These are phyloP conservation scores for Clonostachys solani DNA, from an alignment of 2,329 filamentous ascomycete genomes.

Conservation along the genomic window DNA sequence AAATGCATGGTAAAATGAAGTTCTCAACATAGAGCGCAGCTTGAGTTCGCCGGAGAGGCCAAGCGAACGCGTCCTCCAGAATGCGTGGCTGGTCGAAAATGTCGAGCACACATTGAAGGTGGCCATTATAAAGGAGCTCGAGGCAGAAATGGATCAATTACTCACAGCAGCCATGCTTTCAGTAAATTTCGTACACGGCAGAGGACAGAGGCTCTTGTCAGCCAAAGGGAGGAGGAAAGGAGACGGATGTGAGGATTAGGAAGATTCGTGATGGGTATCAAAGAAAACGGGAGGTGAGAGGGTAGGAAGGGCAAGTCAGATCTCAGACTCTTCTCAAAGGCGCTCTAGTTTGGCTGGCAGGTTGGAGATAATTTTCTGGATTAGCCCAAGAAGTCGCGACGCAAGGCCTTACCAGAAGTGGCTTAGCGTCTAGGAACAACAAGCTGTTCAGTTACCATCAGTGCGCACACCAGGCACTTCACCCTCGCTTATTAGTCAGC, in stretches of 20 bases:
- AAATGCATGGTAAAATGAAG: too few relatives aligned
- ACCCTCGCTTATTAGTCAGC: too few relatives aligned
- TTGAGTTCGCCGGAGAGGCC: too few relatives aligned
- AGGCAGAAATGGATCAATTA: slow-evolving; percentile 8
- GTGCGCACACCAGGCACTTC: too few relatives aligned
- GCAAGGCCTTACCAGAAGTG: neutral
- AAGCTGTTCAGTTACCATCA: too few relatives aligned
- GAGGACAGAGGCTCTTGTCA: neutral
- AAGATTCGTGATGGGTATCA: slow-evolving; percentile 3
- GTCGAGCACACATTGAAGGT: neutral
- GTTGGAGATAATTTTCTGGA: slow-evolving; percentile 8
- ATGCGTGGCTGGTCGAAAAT: too few relatives aligned
- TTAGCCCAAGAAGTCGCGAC: slow-evolving; percentile 1
- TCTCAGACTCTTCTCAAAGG: neutral
- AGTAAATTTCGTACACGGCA: neutral
- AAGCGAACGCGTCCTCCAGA: too few relatives aligned
- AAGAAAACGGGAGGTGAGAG: neutral
- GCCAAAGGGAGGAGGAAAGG: neutral
- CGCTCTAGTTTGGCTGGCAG: slow-evolving; percentile 1
- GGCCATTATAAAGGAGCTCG: slow-evolving; percentile 1
- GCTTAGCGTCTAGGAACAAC: neutral
- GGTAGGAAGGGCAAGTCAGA: neutral
- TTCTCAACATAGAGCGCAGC: too few relatives aligned
- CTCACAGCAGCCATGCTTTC: slow-evolving; percentile 39
- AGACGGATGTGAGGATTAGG: slow-evolving; percentile 1